Base-by-base conservation (phyloP, 768 basidiomycete genomes). In the Kwoniella europaea region DNA sequence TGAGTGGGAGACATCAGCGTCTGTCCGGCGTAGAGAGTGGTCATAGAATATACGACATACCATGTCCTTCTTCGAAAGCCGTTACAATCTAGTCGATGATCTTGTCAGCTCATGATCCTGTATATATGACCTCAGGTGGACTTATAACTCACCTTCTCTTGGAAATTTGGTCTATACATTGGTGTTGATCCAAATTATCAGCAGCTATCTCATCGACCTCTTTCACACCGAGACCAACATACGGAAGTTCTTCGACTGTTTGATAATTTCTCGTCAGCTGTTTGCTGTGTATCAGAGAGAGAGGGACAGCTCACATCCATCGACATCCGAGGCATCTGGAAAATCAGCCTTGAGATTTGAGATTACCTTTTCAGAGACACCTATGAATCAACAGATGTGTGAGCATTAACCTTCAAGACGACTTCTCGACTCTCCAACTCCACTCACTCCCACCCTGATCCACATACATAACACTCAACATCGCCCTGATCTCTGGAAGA, bases 1-100 rank as follows among this genome's bases (percentile, higher is more conserved):
- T 9, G 7, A 35, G 35, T 9, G 35, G 1, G 35, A 27, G 27
- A 27, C 2, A 27, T 27, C 27, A 27, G 27, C 27, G 2, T 27
- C 27, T 27, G 27, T 27, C 27, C 1, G 27, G 27, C 27, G 27
- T 3, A 22, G 27, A 55, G 16, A 24, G 42, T 18, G 54, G 12
- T n/a, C 2, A 22, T 10, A 55, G 35, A 22, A 18, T 2, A 15
- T n/a, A 55, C 9, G 44, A 50, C 63, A 56, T 35, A 84, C 84
- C 84, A 43, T 90, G 86, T 4, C 91, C 94, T 0, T 86, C 88
- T 60, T 91, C 88, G 86, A 88, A 93, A 1, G 95, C 94, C 76
- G 87, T 88, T 67, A 81, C 85, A 53, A 97, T 82, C 69, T 89
- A 27, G 9, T 10, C 27, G 27, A 6, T 10, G 18, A 56, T 16